phyloP scores from a whole-genome alignment of 805 yeast genomes.

The Yarrowia bubula region DNA sequence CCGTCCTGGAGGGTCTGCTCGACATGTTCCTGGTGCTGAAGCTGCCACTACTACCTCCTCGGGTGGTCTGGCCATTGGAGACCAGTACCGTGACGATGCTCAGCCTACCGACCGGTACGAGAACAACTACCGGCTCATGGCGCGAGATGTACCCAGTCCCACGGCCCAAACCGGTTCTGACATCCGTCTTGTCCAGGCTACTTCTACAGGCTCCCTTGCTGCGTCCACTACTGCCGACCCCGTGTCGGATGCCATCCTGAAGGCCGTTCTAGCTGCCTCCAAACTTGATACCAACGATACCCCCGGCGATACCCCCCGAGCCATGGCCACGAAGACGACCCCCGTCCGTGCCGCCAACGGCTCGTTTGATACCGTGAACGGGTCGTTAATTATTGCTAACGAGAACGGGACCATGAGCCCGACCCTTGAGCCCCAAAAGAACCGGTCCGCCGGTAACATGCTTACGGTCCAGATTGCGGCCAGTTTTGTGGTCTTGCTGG shows the following conservation, averaged over 20 bases:
- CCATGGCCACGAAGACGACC: neutral
- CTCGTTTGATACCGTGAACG: neutral
- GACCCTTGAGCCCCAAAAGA: neutral
- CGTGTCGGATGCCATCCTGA: neutral
- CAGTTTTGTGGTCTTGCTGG: slow-evolving; percentile 19
- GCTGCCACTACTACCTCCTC: neutral
- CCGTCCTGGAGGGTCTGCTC: neutral
- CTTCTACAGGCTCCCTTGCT: neutral
- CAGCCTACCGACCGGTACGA: neutral
- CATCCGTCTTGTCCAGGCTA: neutral
- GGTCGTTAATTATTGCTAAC: neutral
- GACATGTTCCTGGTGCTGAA: slow-evolving; percentile 1
- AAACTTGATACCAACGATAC: slow-evolving; percentile 4
- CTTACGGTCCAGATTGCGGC: slow-evolving; percentile 22
- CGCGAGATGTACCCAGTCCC: neutral
- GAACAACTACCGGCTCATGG: neutral
- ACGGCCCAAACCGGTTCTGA: neutral
- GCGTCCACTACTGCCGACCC: neutral
- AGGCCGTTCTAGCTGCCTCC: neutral
- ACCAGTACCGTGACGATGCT: slow-evolving; percentile 8
- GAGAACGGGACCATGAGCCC: slow-evolving; percentile 6
- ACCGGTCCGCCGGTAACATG: neutral
- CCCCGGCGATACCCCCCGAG: neutral
- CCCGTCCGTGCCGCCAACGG: neutral
- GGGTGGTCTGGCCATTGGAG: neutral